Conservation (phyloP, 2,329 filamentous ascomycete species). For the Ciborinia camelliae region DNA sequence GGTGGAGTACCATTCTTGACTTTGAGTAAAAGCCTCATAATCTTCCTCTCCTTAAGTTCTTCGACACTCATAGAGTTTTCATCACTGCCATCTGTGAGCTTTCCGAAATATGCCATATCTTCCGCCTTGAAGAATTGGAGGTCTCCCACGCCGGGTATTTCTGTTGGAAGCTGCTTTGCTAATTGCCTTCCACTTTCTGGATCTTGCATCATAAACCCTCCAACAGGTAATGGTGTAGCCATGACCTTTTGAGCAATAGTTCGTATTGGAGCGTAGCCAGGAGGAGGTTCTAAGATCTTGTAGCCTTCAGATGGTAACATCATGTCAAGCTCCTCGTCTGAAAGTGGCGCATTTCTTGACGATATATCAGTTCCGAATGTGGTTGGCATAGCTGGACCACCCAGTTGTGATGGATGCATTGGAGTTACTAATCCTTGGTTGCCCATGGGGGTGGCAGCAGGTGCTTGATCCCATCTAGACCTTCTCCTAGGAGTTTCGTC, state of each 20-base stretch:
- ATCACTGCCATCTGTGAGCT: slow-evolving; percentile 89
- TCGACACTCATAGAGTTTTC: slow-evolving; percentile 91
- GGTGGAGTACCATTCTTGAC: slow-evolving; percentile 99
- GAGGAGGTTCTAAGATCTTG: slow-evolving; percentile 84
- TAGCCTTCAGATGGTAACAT: slow-evolving; percentile 92
- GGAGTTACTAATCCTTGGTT: slow-evolving; percentile 74
- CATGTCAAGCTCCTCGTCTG: slow-evolving; percentile 89
- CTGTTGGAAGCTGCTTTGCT: slow-evolving; percentile 87
- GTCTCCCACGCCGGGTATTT: slow-evolving; percentile 94
- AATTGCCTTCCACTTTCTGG: slow-evolving; percentile 78
- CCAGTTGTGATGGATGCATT: slow-evolving; percentile 65
- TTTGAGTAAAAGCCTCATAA: slow-evolving; percentile 93
- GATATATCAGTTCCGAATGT: slow-evolving; percentile 80
- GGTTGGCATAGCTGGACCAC: slow-evolving; percentile 49
- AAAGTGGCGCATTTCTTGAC: slow-evolving; percentile 73
- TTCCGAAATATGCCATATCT: slow-evolving; percentile 98
- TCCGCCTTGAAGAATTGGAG: slow-evolving; percentile 98
- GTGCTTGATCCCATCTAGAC: slow-evolving; percentile 90
- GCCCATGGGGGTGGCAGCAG: slow-evolving; percentile 72
- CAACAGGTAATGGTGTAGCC: slow-evolving; percentile 69
- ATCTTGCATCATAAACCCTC: slow-evolving; percentile 96
- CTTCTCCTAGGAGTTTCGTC: slow-evolving; percentile 67
- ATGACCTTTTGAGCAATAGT: slow-evolving; percentile 72
- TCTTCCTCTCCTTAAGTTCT: slow-evolving; percentile 95
- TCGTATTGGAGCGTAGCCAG: slow-evolving; percentile 83